These are phyloP conservation scores for Mucor saturninus DNA, from an alignment of 371 early-diverging fungal species.

Conservation along the genomic window DNA sequence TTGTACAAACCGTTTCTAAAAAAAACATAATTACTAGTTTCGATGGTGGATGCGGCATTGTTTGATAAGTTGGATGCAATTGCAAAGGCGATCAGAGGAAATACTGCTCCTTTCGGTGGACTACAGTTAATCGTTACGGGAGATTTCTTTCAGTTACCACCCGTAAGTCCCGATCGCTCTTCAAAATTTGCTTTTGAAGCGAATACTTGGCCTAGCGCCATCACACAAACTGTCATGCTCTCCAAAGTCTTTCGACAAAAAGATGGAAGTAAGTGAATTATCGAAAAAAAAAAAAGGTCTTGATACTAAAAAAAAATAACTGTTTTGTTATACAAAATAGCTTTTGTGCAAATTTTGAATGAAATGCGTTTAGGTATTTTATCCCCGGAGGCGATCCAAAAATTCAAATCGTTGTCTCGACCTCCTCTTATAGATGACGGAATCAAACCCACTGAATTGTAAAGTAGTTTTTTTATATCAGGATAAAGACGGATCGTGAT, in stretches of 20 bases:
- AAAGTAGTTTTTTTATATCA: constrained; percentile 28
- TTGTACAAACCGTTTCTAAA: neutral
- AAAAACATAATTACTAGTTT: constrained; percentile 56
- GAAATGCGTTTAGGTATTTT: constrained; percentile 72
- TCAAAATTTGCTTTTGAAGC: constrained; percentile 85
- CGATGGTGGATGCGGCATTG: constrained; percentile 86
- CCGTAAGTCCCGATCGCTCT: constrained; percentile 60
- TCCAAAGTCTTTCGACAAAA: constrained; percentile 67
- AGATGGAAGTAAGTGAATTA: constrained; percentile 55
- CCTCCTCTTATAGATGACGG: constrained; percentile 59
- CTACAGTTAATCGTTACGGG: constrained; percentile 90
- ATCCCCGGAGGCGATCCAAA: constrained; percentile 51
- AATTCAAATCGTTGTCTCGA: constrained; percentile 64
- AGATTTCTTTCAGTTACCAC: constrained; percentile 96
- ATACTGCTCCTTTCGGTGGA: constrained; percentile 86
- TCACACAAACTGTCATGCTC: constrained; percentile 61
- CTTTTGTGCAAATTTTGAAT: constrained; percentile 71
- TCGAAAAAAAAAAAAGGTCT: too few species aligned
- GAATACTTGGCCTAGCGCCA: constrained; percentile 61
- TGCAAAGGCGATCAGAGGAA: constrained; percentile 53
- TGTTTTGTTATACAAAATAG: too few species aligned
- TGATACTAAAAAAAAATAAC: too few species aligned
- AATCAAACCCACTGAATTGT: constrained; percentile 83
- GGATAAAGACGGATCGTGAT: too few species aligned
- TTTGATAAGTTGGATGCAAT: constrained; percentile 86